These are phyloP conservation scores for Blepharisma stoltei DNA, from an alignment of 73 alveolate genomes.

Conservation along the genomic window DNA sequence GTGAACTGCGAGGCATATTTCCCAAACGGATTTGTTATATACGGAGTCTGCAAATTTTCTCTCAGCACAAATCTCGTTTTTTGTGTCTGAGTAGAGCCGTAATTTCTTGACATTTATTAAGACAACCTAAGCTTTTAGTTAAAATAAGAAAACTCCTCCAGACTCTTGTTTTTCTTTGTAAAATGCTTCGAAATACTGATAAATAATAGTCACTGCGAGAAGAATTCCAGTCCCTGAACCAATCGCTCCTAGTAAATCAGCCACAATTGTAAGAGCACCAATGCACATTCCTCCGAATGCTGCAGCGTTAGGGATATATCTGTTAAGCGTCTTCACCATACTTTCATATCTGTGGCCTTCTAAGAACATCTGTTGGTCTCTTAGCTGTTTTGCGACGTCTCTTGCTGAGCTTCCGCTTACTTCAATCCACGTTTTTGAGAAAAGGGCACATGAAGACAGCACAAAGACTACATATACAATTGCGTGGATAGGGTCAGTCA, in stretches of 20 bases:
- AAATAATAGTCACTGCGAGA: conserved; percentile 97
- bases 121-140: neutral
- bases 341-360: conserved; percentile 90
- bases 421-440: conserved; percentile 99
- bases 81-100: too few species aligned
- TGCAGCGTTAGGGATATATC: conserved; percentile 99
- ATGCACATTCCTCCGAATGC: conserved; percentile 99
- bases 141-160: conserved; percentile 26
- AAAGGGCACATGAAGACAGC: conserved; percentile 97
- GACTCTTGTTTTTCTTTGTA: conserved; percentile 83
- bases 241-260: conserved; percentile 99
- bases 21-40: too few species aligned
- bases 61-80: too few species aligned
- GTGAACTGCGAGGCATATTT: too few species aligned
- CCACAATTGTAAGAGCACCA: conserved; percentile 97
- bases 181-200: conserved; percentile 96
- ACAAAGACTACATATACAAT: conserved; percentile 95
- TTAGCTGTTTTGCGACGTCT: conserved; percentile 99
- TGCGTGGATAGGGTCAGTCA: conserved; percentile 95
- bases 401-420: conserved; percentile 97
- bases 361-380: conserved; percentile 96
- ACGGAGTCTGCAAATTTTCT: too few species aligned
- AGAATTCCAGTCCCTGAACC: conserved; percentile 99
- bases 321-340: conserved; percentile 82
- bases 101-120: too few species aligned